These are phyloP conservation scores for Entomortierella parvispora DNA, from an alignment of 192 early-diverging fungal genomes.

Conservation along the genomic window DNA sequence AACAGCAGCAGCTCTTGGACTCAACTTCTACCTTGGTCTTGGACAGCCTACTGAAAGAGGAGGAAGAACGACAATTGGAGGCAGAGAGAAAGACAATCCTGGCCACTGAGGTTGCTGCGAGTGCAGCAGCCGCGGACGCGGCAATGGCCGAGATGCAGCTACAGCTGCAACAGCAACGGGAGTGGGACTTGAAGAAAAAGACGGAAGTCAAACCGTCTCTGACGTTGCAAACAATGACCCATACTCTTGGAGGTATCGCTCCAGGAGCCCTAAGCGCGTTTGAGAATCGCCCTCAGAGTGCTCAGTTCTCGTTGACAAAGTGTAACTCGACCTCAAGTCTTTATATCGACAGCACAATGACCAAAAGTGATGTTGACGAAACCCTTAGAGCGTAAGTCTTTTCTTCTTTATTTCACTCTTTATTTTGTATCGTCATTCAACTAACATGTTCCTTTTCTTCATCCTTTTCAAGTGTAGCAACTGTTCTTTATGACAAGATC, in stretches of 20 bases:
- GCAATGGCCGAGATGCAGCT: background rate
- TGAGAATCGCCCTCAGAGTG: conserved; percentile 13
- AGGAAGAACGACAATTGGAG: background rate
- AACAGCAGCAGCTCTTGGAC: background rate
- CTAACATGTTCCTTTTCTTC: no score
- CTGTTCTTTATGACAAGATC: conserved; percentile 38
- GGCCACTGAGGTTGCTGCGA: background rate
- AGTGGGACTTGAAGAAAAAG: background rate
- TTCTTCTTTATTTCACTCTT: background rate
- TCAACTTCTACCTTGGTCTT: background rate
- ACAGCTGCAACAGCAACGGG: background rate
- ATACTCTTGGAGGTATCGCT: conserved; percentile 18
- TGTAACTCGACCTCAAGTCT: conserved; percentile 50
- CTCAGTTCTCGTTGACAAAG: conserved; percentile 42
- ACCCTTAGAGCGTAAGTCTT: conserved; percentile 42
- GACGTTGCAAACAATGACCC: conserved; percentile 18
- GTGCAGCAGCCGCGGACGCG: background rate
- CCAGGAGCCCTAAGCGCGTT: conserved; percentile 36
- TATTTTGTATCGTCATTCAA: no score
- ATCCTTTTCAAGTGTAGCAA: conserved; percentile 23
- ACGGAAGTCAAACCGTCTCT: conserved; percentile 2
- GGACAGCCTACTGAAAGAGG: background rate
- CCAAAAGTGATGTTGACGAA: conserved; percentile 47
- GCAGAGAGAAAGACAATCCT: background rate
- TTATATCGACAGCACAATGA: conserved; percentile 50